Percentiles rank a stretch among this genome's conserved stretches.
Conservation (phyloP, 2,329 filamentous ascomycete genomes). For the Clathrospora elynae region DNA sequence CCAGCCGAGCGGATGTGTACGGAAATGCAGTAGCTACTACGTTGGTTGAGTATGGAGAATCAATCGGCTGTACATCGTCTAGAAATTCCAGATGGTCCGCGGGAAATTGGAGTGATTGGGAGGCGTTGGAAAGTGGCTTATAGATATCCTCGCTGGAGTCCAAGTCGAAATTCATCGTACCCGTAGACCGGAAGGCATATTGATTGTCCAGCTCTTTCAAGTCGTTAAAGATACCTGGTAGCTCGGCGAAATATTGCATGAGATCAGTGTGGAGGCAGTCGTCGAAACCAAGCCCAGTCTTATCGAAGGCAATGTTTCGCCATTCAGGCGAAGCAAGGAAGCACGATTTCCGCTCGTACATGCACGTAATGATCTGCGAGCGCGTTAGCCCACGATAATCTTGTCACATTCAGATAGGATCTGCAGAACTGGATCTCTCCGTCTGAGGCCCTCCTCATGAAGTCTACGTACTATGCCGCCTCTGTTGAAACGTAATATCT, state of each 20-base stretch:
- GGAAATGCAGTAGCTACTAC: slow-evolving; percentile 1
- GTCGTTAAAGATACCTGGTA: slow-evolving; percentile 36
- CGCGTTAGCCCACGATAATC: neutral
- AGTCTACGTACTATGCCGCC: slow-evolving; percentile 37
- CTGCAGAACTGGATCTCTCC: too few relatives aligned
- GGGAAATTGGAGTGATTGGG: slow-evolving; percentile 29
- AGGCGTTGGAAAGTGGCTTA: slow-evolving; percentile 20
- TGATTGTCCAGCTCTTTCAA: slow-evolving; percentile 27
- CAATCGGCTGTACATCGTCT: slow-evolving; percentile 16
- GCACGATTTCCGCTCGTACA: slow-evolving; percentile 39
- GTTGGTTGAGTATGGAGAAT: slow-evolving; percentile 3
- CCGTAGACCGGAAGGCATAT: slow-evolving; percentile 2
- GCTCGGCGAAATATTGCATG: slow-evolving; percentile 33
- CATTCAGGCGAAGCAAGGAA: slow-evolving; percentile 40
- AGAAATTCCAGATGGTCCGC: slow-evolving; percentile 25
- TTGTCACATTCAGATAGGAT: neutral
- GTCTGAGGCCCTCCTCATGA: neutral
- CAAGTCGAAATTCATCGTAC: slow-evolving; percentile 7
- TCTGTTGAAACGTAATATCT: slow-evolving; percentile 39
- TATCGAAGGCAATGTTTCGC: slow-evolving; percentile 43
- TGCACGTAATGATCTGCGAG: slow-evolving; percentile 38
- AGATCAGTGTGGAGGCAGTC: slow-evolving; percentile 38
- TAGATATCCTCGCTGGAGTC: slow-evolving; percentile 2
- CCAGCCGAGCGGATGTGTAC: slow-evolving; percentile 11
- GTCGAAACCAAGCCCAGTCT: slow-evolving; percentile 31